Percentiles rank a stretch among this genome's conserved stretches.
phyloP scores from a whole-genome alignment of 2,329 filamentous ascomycete genomes.

The Colletotrichum chlorophyti region DNA sequence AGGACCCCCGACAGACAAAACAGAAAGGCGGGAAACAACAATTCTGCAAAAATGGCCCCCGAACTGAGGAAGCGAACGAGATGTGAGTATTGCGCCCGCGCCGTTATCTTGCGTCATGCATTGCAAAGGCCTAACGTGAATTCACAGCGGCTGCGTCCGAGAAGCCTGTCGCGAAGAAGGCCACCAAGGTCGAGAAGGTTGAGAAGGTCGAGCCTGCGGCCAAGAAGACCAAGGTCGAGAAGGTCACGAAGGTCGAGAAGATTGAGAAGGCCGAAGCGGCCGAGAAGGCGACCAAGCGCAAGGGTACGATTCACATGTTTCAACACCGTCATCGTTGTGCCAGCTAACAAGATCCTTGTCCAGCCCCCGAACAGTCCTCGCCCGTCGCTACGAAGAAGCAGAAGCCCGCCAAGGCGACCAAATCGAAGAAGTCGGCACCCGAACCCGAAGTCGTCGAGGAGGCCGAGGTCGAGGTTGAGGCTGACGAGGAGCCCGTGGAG shows the following conservation, averaged over 20 bases:
- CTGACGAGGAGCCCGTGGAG: slow-evolving; percentile 34
- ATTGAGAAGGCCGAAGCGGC: slow-evolving; percentile 26
- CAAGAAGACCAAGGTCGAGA: slow-evolving; percentile 21
- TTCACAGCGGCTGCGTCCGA: slow-evolving; percentile 38
- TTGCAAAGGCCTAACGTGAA: neutral
- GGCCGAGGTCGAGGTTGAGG: slow-evolving; percentile 33
- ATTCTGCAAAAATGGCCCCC: slow-evolving; percentile 48
- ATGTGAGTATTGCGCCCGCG: slow-evolving; percentile 31
- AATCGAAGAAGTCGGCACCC: slow-evolving; percentile 52
- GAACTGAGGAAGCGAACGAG: slow-evolving; percentile 48
- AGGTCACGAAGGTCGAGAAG: slow-evolving; percentile 41
- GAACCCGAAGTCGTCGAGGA: slow-evolving; percentile 34
- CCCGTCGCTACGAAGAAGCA: slow-evolving; percentile 53
- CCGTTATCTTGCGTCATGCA: neutral
- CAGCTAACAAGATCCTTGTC: slow-evolving; percentile 33
- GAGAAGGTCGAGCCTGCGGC: slow-evolving; percentile 20
- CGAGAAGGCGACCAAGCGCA: slow-evolving; percentile 40
- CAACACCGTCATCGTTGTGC: neutral
- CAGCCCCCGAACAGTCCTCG: slow-evolving; percentile 53
- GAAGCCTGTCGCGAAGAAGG: slow-evolving; percentile 38
- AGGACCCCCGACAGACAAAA: slow-evolving; percentile 16
- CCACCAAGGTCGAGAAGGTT: slow-evolving; percentile 22
- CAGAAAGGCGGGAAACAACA: slow-evolving; percentile 3
- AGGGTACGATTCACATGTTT: slow-evolving; percentile 36
- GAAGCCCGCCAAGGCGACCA: slow-evolving; percentile 52